Conservation (phyloP, 257 asterid species). For the Plantago ovata region DNA sequence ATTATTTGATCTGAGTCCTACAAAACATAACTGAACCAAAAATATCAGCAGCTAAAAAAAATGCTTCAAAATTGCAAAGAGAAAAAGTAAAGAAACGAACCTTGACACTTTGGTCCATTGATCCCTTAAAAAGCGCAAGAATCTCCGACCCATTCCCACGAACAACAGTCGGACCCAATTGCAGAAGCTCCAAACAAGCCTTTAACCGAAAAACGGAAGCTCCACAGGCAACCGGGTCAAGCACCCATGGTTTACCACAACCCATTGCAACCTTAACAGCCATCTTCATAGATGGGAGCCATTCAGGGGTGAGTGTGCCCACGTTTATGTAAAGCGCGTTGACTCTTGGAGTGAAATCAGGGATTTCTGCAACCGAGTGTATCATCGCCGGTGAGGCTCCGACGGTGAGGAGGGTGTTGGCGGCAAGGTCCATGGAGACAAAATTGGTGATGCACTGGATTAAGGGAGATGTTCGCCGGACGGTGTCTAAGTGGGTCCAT, state of each 20-base stretch:
- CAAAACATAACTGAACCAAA: no score
- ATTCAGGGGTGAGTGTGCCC: slow-evolving; percentile 72
- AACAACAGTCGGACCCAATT: slow-evolving; percentile 65
- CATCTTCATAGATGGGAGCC: slow-evolving; percentile 81
- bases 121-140: slow-evolving; percentile 62
- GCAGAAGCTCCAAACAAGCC: slow-evolving; percentile 70
- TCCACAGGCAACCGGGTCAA: slow-evolving; percentile 94
- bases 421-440: slow-evolving; percentile 90
- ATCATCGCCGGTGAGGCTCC: slow-evolving; percentile 98
- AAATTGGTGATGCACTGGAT: slow-evolving; percentile 88
- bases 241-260: slow-evolving; percentile 75
- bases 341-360: slow-evolving; percentile 73
- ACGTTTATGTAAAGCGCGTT: slow-evolving; percentile 72
- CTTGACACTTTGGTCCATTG: slow-evolving; percentile 52
- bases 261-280: slow-evolving; percentile 61
- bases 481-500: slow-evolving; percentile 43
- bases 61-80: neutral
- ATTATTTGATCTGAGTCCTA: no score
- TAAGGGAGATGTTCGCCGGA: slow-evolving; percentile 57
- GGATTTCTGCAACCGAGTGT: slow-evolving; percentile 65
- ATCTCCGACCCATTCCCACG: slow-evolving; percentile 96
- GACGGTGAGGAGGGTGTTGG: slow-evolving; percentile 75
- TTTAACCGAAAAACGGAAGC: slow-evolving; percentile 64
- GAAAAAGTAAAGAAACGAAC: slow-evolving; percentile 26
- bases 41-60: no score